Conservation (phyloP, 805 yeast genomes). For the Yamadazyma kitorensis region DNA sequence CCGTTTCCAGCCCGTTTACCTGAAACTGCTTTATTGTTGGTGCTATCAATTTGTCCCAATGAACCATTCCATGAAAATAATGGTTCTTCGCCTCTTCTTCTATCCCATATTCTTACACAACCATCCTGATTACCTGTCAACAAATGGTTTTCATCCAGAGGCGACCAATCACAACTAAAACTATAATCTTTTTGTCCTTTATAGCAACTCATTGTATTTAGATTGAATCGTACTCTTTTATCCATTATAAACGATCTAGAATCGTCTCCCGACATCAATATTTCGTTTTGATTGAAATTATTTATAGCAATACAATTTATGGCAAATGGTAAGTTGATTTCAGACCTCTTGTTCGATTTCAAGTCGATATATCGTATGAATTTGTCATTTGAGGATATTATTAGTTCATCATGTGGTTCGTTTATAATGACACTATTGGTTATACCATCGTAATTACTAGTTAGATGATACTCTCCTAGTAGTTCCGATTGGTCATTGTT, state of each 20-base stretch:
- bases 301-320: constrained; percentile 47
- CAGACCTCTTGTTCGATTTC: constrained; percentile 12
- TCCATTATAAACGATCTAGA: constrained; percentile 44
- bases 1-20: too few relatives aligned
- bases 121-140: constrained; percentile 64
- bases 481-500: constrained; percentile 25
- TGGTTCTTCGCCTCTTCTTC: constrained; percentile 29
- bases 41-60: too few relatives aligned
- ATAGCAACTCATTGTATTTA: constrained; percentile 13
- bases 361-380: constrained; percentile 41
- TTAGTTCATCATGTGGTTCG: constrained; percentile 27
- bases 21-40: too few relatives aligned
- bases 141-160: constrained; percentile 36
- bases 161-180: constrained; percentile 60
- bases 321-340: constrained; percentile 40
- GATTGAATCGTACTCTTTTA: constrained; percentile 23
- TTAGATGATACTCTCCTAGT: constrained; percentile 36
- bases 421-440: constrained; percentile 47
- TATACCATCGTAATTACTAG: constrained; percentile 46
- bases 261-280: constrained; percentile 52
- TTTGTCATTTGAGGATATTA: constrained; percentile 52
- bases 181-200: constrained; percentile 55
- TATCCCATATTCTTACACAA: constrained; percentile 52
- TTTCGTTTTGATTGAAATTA: constrained; percentile 35
- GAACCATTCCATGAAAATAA: constrained; percentile 36